Base-by-base conservation (phyloP, 1,284 basidiomycete species). In the Tilletia walkeri region DNA sequence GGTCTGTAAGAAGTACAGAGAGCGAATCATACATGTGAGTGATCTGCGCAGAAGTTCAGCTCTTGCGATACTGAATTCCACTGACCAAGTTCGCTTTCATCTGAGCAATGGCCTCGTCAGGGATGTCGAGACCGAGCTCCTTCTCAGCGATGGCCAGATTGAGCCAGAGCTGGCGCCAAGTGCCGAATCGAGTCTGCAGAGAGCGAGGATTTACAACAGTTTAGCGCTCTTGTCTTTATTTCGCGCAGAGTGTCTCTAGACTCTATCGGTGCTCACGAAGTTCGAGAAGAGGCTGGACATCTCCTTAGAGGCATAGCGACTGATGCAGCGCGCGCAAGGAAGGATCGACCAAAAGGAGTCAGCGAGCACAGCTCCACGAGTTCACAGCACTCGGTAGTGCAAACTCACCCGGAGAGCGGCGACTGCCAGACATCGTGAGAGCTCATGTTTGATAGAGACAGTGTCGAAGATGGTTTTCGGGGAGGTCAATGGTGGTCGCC, bases 251-350 rank as follows among this genome's bases (percentile, higher is more conserved):
- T 2, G 24, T 30, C 24, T 30, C 1, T 30, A n/a, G n/a, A n/a
- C 18, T 30, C 69, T 68, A 96, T 97, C 24, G 20, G 14, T 18
- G 70, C 85, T 70, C 79, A 95, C 94, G 67, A 90, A 90, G 70
- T 91, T 89, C 54, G 95, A 98, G 87, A 98, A 99, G 70, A 99
- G 88, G 85, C 93, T 88, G 14, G 94, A 91, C 95, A 98, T 98
- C 86, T 98, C 95, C 84, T 95, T 95, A 87, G 92, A 95, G 30
- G 96, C 96, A 92, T 99, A 99, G 70, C 95, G 94, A 83, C 94
- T 63, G 59, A 9, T 1, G 5, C 86, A 86, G 24, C 24, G 24
- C 24, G 24, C 24, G 24, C 24, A 30, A 30, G 24, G 24, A 30
- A 30, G 24, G 24, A 30, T 30, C n/a, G 86, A 85, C 39, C 86